phyloP scores from a whole-genome alignment of 164 flowering plant genomes.

The Warburgia ugandensis region DNA sequence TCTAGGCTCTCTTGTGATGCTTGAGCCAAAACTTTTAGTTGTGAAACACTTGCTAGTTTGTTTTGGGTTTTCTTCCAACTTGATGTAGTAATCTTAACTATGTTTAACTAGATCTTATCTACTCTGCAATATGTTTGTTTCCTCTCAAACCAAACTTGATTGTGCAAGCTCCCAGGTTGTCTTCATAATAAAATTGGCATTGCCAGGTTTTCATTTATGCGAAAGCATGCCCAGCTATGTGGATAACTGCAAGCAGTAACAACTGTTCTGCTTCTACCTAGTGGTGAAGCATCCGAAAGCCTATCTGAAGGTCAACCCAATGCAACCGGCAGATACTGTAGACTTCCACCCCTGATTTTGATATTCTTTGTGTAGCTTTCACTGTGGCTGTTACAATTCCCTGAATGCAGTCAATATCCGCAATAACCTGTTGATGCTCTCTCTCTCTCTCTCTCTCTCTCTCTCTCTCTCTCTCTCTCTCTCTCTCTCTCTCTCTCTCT shows the following conservation, averaged over 20 bases:
- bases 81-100: background rate
- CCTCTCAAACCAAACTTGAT: conserved; percentile 2
- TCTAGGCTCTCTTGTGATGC: background rate
- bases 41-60: conserved; percentile 5
- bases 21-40: background rate
- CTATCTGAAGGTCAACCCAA: no score
- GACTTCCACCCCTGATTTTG: no score
- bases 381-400: background rate
- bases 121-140: background rate
- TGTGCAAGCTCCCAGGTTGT: conserved; percentile 3
- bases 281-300: no score
- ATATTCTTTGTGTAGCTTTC: background rate
- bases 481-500: background rate
- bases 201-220: background rate
- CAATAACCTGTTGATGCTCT: background rate
- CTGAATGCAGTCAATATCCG: background rate
- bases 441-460: background rate
- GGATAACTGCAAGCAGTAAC: no score
- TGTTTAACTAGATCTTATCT: background rate
- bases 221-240: no score
- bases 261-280: no score
- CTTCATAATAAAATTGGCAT: conserved; percentile 6
- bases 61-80: background rate
- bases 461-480: background rate
- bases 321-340: no score